Evolutionary conservation across 2,329 filamentous ascomycete genomes (phyloP).

Genomic region (Trichoderma sp.): DNA sequence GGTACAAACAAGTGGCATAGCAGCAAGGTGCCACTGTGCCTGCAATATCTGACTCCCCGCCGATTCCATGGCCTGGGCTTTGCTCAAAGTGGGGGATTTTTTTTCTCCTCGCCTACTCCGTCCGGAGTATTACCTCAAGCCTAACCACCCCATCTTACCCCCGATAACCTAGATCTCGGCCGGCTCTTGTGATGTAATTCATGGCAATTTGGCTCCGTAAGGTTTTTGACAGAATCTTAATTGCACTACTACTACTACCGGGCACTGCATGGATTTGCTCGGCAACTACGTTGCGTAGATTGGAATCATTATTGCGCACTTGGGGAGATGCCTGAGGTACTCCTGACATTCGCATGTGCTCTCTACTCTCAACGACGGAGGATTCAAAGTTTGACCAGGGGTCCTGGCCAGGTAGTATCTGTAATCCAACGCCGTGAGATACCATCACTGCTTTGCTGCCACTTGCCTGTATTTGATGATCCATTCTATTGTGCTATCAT

Average conservation of each 20-base stretch:
- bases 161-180: slow-evolving; percentile 1
- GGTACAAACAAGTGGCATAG: neutral
- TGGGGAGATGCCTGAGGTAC: neutral
- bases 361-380: neutral
- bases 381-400: slow-evolving; percentile 22
- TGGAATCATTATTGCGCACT: neutral
- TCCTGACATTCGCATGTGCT: neutral
- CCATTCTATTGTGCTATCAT: neutral
- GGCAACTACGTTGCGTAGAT: neutral
- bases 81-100: slow-evolving; percentile 4
- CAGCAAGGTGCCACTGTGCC: neutral
- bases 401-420: slow-evolving; percentile 9
- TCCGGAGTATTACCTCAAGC: neutral
- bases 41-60: slow-evolving; percentile 16
- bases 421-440: neutral
- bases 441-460: neutral
- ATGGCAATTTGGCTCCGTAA: neutral
- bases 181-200: neutral
- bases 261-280: neutral
- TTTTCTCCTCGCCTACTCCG: neutral
- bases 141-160: neutral
- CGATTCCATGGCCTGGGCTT: slow-evolving; percentile 6
- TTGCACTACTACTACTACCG: neutral
- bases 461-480: neutral
- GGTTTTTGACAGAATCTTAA: neutral